Evolutionary conservation across 2,329 filamentous ascomycete species (phyloP), one percentile per base, ranked within the genome.

Genomic region (Plectosphaerella plurivora): DNA sequence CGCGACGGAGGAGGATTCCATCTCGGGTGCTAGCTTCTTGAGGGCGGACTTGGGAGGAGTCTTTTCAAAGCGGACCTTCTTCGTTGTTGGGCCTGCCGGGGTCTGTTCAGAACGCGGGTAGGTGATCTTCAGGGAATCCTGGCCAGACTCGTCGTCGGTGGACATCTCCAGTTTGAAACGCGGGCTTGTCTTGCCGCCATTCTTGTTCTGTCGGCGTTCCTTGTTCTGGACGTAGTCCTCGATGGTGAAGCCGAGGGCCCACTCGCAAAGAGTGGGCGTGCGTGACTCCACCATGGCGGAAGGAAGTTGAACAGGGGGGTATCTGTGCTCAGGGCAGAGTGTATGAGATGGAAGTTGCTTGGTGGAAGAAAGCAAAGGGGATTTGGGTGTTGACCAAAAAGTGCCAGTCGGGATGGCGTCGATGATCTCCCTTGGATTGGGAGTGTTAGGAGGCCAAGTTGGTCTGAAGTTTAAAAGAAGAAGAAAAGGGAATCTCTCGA

Each of bases 81-180:
- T 77, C 28, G 62, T 47, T 4, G 28, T 44, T 18, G 46, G 14
- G 20, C 50, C 24, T 22, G 49, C 55, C 39, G 45, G 45, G 11
- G 51, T 39, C 41, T 56, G 56, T 15, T 66, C 60, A 5, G 66
- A 63, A 50, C 76, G 73, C 1, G 78, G 77, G 49, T 78, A 77
- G 2, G 74, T 77, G 37, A 82, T 62, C 16, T 64, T 70, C 50
- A 81, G 62, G 3, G 69, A 73, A 50, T 82, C 78, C 24, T 72
- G 67, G 8, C 74, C 72, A n/a, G 69, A 71, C 51, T 79, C 76
- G 44, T 81, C 77, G 55, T 82, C 77, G 11, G 78, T 80, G 14
- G 71, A 68, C 2, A 79, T 60, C 49, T 75, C 68, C 33, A 79
- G 60, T 20, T 61, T 69, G 52, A 76, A 59, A 11, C 73, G 62